Evolutionary conservation across 2,329 filamentous ascomycete genomes (phyloP), one percentile per base, ranked within the genome.

Genomic region (Penicillium sp.): DNA sequence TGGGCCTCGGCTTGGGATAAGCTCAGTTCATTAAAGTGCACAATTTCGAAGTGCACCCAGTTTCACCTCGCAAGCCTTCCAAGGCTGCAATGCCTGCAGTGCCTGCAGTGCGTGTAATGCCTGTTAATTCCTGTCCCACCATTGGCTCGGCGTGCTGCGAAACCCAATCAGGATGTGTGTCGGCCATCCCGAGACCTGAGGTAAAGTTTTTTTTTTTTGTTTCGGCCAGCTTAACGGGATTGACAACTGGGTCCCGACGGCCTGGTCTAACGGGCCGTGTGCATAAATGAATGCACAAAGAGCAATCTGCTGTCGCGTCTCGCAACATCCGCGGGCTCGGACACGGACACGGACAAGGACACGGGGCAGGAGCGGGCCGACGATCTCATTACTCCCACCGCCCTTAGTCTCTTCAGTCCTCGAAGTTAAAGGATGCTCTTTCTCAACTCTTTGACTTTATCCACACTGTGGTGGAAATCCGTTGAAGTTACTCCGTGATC

Each of bases 91-190:
- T 27, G 3, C 24, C 24, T 27, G 24, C 24, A 27, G 24, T 27
- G 8, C 24, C 5, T 4, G 24, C 8, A 27, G 8, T 27, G 24
- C 24, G 24, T 27, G 24, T 27, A 27, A 13, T 21, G 14, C 44
- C 14, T 8, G 32, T 39, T 27, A 27, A 13, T 21, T 21, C 44
- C 14, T 8, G 32, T 39, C 36, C 44, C 45, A 47, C 32, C 11
- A 21, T 21, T 32, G 32, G 18, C 45, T 47, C 32, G 29, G 29
- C 14, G 32, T 11, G 1, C 1, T 14, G 13, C 13, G 1, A 52
- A 47, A 18, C 22, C 50, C 50, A 52, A 52, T 52, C 38, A 52
- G 3, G 38, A 8, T 31, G 11, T 22, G 27, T 40, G 21, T 52
- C 44, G 29, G 38, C 8, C 21, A 32, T 5, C 13, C 43, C 44